A percentile compares a stretch with the other conserved stretches of the same genome.
Evolutionary conservation across 495 filamentous ascomycete species (phyloP).

Genomic region (Penicillium herquei): DNA sequence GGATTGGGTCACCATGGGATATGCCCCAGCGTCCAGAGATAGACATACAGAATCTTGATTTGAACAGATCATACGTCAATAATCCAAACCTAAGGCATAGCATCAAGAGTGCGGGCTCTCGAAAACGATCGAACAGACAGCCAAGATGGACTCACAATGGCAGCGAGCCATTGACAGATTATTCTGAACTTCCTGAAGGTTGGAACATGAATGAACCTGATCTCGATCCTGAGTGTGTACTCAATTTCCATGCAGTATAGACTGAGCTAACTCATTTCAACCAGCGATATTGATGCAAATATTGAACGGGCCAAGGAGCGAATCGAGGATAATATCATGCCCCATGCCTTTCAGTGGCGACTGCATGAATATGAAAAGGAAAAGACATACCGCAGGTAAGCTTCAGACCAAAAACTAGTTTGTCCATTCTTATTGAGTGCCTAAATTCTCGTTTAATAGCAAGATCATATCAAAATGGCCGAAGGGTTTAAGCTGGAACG

Average conservation of each 20-base stretch:
- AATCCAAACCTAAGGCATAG: background rate
- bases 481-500: background rate
- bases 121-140: background rate
- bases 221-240: background rate
- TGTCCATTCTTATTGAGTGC: background rate
- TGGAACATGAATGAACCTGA: conserved; percentile 10
- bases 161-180: background rate
- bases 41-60: background rate
- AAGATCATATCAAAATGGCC: background rate
- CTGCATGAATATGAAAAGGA: background rate
- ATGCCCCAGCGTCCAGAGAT: background rate
- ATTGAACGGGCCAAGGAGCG: conserved; percentile 10
- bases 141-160: background rate
- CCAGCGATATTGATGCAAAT: conserved; percentile 12
- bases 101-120: background rate
- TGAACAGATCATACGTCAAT: background rate
- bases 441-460: background rate
- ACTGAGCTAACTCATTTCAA: background rate
- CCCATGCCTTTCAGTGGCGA: conserved; percentile 6
- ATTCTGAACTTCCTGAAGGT: background rate
- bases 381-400: background rate
- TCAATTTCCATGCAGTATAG: background rate
- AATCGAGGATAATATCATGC: conserved; percentile 14
- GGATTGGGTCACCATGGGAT: background rate
- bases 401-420: too few species aligned